Base-by-base conservation (phyloP, 768 basidiomycete genomes). In the Boletus barrowsii region DNA sequence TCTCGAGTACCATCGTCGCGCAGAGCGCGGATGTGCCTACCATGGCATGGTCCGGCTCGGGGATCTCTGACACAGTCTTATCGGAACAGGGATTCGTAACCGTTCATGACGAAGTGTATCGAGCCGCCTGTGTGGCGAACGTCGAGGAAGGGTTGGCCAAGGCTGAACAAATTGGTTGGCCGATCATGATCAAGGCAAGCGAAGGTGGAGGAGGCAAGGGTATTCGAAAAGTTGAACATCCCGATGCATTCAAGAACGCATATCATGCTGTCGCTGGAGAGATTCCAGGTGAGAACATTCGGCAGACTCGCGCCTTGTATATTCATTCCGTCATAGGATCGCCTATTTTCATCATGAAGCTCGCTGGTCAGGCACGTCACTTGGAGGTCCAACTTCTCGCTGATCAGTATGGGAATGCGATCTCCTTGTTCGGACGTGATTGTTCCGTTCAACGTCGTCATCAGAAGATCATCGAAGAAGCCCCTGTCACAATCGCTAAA, bases 381-480 rank as follows among this genome's bases (percentile, higher is more conserved):
- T 76, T 99, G 64, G 97, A 99, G 73, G 97, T 98, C 29, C 97
- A 99, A 72, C 83, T 99, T 36, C 84, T 99, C 36, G 97, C 97
- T 45, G 97, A 99, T 75, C 97, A 99, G 72, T 99, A 99, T 70
- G 97, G 97, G 53, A 95, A 97, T 71, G 97, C 97, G 29, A 98
- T 99, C 64, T 98, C 97, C 41, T 80, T 99, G 51, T 99, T 99
- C 67, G 97, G 97, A 65, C 95, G 97, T 64, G 97, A 98, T 71
- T 99, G 97, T 71, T 99, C 97, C 53, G 97, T 99, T 44, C 97
- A 99, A 73, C 89, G 97, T 63, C 90, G 97, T 51, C 97, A 99
- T 72, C 97, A 99, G 72, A 99, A 99, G 78, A 99, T 99, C 63
- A 99, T 99, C 58, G 97, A 99, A 74, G 97, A 99, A 72, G 97